A percentile compares a stretch with the other conserved stretches of the same genome.
Evolutionary conservation across 2,329 filamentous ascomycete genomes (phyloP).

Genomic region (Tolypocladium inflatum): DNA sequence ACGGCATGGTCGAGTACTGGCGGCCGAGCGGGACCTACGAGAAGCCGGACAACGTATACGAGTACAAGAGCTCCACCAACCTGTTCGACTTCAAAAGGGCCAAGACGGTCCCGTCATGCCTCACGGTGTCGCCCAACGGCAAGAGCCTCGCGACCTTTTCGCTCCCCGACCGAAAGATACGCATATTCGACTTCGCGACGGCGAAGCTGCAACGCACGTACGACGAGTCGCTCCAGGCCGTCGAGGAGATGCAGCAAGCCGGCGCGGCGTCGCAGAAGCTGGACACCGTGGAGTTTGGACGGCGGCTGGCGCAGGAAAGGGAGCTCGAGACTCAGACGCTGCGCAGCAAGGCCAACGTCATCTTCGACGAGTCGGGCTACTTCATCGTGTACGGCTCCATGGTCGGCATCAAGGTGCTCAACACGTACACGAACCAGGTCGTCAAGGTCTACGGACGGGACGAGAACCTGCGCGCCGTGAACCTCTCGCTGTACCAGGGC

Average conservation of each 20-base stretch:
- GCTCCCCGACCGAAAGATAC: slow-evolving; percentile 85
- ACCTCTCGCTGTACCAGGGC: slow-evolving; percentile 85
- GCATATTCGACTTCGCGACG: slow-evolving; percentile 84
- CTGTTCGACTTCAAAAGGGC: slow-evolving; percentile 96
- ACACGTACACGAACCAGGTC: slow-evolving; percentile 87
- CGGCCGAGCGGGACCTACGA: slow-evolving; percentile 70
- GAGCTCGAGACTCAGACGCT: slow-evolving; percentile 67
- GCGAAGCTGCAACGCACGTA: slow-evolving; percentile 88
- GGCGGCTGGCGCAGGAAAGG: slow-evolving; percentile 74
- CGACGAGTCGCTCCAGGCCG: slow-evolving; percentile 82
- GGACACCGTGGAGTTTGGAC: slow-evolving; percentile 86
- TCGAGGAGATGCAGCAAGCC: slow-evolving; percentile 94
- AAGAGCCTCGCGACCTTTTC: slow-evolving; percentile 83
- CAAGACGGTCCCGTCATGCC: slow-evolving; percentile 71
- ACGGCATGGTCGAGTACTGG: slow-evolving; percentile 97
- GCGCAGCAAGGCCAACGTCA: slow-evolving; percentile 67
- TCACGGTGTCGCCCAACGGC: slow-evolving; percentile 80
- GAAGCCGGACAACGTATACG: slow-evolving; percentile 85
- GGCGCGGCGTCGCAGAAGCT: slow-evolving; percentile 72
- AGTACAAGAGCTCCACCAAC: slow-evolving; percentile 87
- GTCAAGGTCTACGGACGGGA: slow-evolving; percentile 87
- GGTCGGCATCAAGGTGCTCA: slow-evolving; percentile 87
- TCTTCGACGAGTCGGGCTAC: slow-evolving; percentile 92
- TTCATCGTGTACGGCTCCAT: slow-evolving; percentile 94
- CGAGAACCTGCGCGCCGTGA: slow-evolving; percentile 75